Evolutionary conservation across 169 alveolate species (phyloP).

Genomic region (Cyclospora cayetanensis): DNA sequence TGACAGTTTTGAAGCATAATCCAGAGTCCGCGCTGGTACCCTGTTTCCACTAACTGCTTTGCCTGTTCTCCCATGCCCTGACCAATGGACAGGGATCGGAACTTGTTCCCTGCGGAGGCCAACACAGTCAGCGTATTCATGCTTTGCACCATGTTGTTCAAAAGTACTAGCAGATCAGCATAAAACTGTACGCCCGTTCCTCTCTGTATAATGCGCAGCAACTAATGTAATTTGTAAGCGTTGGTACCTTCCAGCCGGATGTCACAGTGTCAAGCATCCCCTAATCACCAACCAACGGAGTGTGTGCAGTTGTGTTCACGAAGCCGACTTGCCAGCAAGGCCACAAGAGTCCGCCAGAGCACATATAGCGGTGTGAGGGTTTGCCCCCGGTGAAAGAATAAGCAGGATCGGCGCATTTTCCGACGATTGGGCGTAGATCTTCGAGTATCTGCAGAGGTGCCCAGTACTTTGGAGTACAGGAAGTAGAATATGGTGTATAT

Average conservation of each 20-base stretch:
- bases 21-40: slow-evolving; percentile 92
- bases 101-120: slow-evolving; percentile 76
- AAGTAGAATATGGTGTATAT: not conserved
- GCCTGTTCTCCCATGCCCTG: slow-evolving; percentile 95
- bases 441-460: slow-evolving; percentile 81
- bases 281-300: too few species aligned
- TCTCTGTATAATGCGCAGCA: too few species aligned
- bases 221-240: too few species aligned
- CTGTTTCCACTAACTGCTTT: slow-evolving; percentile 83
- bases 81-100: slow-evolving; percentile 92
- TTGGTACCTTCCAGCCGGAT: too few species aligned
- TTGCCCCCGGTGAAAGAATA: slow-evolving; percentile 95
- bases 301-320: too few species aligned
- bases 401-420: slow-evolving; percentile 92
- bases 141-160: too few species aligned
- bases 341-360: slow-evolving; percentile 92
- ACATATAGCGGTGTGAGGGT: slow-evolving; percentile 90
- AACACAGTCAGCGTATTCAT: too few species aligned
- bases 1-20: slow-evolving; percentile 95
- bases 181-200: too few species aligned
- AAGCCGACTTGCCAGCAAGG: slow-evolving; percentile 76
- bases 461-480: not conserved
- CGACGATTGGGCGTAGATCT: slow-evolving; percentile 89
- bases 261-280: too few species aligned
- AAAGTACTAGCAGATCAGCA: too few species aligned